Evolutionary conservation across 306 rosid species (phyloP).

Genomic region (Ammopiptanthus mongolicus): DNA sequence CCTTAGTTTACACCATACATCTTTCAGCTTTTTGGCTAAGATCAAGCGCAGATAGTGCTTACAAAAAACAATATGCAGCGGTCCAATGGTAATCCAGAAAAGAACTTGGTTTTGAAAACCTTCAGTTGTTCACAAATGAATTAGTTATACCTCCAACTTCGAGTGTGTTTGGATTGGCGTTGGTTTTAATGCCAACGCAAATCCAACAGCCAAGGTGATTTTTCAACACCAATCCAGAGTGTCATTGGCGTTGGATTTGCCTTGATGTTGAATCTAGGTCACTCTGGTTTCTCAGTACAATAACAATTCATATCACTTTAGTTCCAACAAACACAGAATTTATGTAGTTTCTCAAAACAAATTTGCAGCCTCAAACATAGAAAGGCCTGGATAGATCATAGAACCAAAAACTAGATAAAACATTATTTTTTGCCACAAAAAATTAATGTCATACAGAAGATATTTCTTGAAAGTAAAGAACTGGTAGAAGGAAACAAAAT

Average conservation of each 20-base stretch:
- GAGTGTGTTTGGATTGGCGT: too few species aligned
- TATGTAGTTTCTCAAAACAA: constrained; percentile 9
- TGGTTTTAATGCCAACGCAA: too few species aligned
- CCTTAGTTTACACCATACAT: background rate
- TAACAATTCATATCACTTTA: background rate
- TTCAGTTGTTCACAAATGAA: background rate
- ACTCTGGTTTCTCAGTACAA: background rate
- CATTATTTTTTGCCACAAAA: constrained; percentile 2
- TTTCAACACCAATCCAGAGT: too few species aligned
- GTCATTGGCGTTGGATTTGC: too few species aligned
- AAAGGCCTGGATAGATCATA: background rate
- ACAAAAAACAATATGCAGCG: background rate
- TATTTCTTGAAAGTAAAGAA: constrained; percentile 1
- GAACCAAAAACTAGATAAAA: background rate
- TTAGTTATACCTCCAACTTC: constrained; percentile 11
- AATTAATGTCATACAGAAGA: constrained; percentile 7
- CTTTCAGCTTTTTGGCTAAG: background rate
- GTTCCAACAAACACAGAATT: constrained; percentile 9
- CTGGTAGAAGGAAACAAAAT: constrained; percentile 13
- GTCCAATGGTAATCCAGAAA: constrained; percentile 10
- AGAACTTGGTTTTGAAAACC: background rate
- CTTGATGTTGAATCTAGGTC: too few species aligned
- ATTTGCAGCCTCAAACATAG: constrained; percentile 15
- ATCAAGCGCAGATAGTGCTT: background rate
- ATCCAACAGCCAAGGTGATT: too few species aligned